Evolutionary conservation across 2,329 filamentous ascomycete species (phyloP), one percentile per base, ranked within the genome.

Genomic region (Colletotrichum gloeosporioides): DNA sequence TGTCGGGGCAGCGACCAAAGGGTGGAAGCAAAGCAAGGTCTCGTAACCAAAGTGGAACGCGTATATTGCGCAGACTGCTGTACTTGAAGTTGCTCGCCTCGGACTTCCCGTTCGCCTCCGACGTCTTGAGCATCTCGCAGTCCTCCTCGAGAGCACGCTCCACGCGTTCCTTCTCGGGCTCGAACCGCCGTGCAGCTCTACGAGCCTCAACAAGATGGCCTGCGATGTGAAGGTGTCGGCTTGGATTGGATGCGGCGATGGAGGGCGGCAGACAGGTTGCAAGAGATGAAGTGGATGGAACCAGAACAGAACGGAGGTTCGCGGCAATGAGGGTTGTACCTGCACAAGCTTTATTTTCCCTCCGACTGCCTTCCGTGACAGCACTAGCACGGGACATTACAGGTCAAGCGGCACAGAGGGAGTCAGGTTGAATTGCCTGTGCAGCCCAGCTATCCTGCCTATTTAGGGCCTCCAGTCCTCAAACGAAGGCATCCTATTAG

Each of bases 81-180:
- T 90, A 87, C 76, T 88, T 88, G 83, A 90, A 88, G 78, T 88
- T 85, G 57, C 85, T 83, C 31, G 87, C 86, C 82, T 92, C 90
- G 3, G 88, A 87, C 76, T 88, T 88, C 16, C 91, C 91, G 77
- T 93, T 92, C 5, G 84, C 83, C 80, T 92, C 89, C 27, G 94
- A 83, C 27, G 83, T 83, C 64, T 85, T 83, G 76, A 93, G 84
- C 25, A 82, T 79, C 68, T 86, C 86, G 79, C 92, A 90, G 73
- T 93, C 92, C 34, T 82, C 82, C 77, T 92, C 89, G 61, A 94
- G 84, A 78, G 89, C 87, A 36, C 80, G 83, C 83, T 93, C 89
- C 71, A 93, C 89, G 78, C 87, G 87, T 75, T 87, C 88, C 78
- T 90, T 89, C 82, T 94, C 93, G 34, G 87, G 85, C 71, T 85